Percentiles rank a stretch among this genome's conserved stretches.
phyloP scores from a whole-genome alignment of 352 stramenopile genomes.

The Pythium rishiriense region DNA sequence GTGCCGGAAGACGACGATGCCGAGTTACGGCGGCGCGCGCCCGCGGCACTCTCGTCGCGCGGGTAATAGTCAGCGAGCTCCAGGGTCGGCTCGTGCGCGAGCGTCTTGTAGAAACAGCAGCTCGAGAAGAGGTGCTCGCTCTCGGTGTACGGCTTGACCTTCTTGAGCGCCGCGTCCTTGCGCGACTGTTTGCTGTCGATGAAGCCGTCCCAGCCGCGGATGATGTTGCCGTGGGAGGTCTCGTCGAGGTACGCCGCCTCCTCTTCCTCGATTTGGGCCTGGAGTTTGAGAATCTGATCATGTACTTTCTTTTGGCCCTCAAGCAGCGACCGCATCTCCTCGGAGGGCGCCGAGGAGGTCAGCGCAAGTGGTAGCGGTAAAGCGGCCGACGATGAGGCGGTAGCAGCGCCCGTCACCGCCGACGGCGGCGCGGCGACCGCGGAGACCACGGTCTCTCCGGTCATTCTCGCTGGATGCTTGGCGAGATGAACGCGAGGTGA shows the following conservation, averaged over 20 bases:
- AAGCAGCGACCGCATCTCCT: constrained; percentile 73
- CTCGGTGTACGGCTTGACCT: constrained; percentile 77
- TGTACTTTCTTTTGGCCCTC: constrained; percentile 72
- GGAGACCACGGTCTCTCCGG: neutral
- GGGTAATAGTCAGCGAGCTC: constrained; percentile 52
- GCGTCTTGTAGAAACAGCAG: constrained; percentile 64
- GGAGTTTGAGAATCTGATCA: constrained; percentile 65
- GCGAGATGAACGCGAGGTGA: neutral
- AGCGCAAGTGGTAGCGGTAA: constrained; percentile 16
- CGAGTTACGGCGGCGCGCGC: neutral
- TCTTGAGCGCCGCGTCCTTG: constrained; percentile 78
- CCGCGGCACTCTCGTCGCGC: constrained; percentile 30
- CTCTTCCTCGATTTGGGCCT: constrained; percentile 79
- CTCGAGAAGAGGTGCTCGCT: constrained; percentile 79
- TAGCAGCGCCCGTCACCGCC: neutral
- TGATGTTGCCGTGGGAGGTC: constrained; percentile 85
- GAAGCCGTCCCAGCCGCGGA: constrained; percentile 87
- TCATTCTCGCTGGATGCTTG: neutral
- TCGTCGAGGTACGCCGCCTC: constrained; percentile 81
- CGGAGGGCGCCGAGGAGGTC: constrained; percentile 36
- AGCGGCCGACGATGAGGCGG: neutral
- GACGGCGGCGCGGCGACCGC: neutral
- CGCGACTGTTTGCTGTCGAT: constrained; percentile 78
- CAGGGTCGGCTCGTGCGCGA: constrained; percentile 51
- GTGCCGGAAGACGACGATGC: neutral